Evolutionary conservation across 495 filamentous ascomycete genomes (phyloP), one percentile per base, ranked within the genome.

Genomic region (Aspergillus baeticus): DNA sequence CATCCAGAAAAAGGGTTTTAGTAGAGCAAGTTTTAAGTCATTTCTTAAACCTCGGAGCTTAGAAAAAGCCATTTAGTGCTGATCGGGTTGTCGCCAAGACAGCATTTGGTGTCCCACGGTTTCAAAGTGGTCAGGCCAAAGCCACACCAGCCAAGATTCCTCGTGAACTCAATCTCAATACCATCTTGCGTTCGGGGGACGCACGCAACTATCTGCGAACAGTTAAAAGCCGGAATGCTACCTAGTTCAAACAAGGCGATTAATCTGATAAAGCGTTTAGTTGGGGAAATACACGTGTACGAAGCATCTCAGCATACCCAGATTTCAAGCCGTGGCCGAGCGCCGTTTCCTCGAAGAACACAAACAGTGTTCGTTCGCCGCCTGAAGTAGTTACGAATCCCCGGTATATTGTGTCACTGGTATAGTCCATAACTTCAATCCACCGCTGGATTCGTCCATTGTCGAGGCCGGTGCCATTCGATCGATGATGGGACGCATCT

Each of bases 161-260:
- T 87, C 57, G 87, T 83, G 51, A 95, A 76, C 47, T 84, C 77
- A 59, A 84, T 78, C 48, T 81, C 74, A 39, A 85, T 76, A 45
- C 84, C 73, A 21, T 80, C 76, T 36, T 81, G 74, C 18, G 71
- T 76, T 45, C 91, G 85, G 63, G 90, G 88, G 43, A 96, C 76
- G 69, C 89, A 92, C 61, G 91, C 85, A 35, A 96, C 82, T 43
- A 96, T 83, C 62, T 86, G 83, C 17, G 84, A 81, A 68, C 92
- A 95, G 55, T 71, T 81, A 64, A 96, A 84, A 48, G 79, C 80
- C 36, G 84, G 79, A 45, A 83, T 81, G 59, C 69, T 71, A 37
- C 89, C 91, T 37, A 97, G 80, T 75, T 97, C 92, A 62, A 96
- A 94, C 51, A 96, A 78, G 46, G 91, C 90, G 70, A 97, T 91